phyloP scores from a whole-genome alignment of 345 rosid genomes.

The Populus nigra region DNA sequence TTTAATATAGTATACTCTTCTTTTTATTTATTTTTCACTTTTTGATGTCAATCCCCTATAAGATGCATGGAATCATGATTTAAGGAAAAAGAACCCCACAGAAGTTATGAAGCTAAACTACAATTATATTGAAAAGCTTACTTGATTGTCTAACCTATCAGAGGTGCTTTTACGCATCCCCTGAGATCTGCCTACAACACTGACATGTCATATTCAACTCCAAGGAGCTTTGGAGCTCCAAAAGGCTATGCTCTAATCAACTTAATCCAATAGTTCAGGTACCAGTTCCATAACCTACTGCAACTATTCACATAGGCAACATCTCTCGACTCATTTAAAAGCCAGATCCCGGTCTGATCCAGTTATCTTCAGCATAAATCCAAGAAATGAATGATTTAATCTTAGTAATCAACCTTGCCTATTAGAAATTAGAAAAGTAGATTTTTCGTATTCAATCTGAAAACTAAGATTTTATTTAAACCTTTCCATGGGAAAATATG shows the following conservation, averaged over 20 bases:
- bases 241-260: background rate
- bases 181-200: background rate
- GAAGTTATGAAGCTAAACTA: background rate
- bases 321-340: background rate
- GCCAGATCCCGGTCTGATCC: background rate
- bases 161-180: background rate
- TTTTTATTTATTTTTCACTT: too few relatives aligned
- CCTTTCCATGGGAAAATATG: too few relatives aligned
- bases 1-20: too few relatives aligned
- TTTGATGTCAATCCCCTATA: too few relatives aligned
- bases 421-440: background rate
- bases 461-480: background rate
- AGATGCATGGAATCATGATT: background rate
- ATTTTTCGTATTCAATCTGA: too few relatives aligned
- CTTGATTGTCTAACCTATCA: background rate
- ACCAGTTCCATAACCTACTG: background rate
- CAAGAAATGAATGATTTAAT: background rate
- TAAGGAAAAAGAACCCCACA: background rate
- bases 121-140: background rate
- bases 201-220: background rate
- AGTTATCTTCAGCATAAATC: background rate
- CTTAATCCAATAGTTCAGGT: background rate
- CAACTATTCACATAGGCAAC: background rate
- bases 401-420: background rate
- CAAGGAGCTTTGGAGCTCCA: background rate